Conservation (phyloP, 1,284 basidiomycete genomes). For the Uromyces viciae-fabae region DNA sequence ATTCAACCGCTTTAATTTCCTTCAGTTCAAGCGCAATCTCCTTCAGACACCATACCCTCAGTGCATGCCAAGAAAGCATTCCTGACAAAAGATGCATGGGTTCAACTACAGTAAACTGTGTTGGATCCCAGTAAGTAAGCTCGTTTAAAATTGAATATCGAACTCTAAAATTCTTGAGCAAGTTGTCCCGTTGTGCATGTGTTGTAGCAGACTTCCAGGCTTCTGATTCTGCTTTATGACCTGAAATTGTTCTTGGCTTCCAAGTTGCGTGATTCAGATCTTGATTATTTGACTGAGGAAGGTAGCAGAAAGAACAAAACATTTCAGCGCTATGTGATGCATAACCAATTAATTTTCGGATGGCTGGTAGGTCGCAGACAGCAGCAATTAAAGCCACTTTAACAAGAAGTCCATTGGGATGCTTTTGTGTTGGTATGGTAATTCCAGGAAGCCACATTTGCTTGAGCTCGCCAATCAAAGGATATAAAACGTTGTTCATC, state of each 20-base stretch:
- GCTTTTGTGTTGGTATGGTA: neutral
- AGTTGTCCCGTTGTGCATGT: neutral
- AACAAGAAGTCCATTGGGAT: neutral
- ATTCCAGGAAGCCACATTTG: constrained; percentile 19
- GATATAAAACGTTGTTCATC: constrained; percentile 29
- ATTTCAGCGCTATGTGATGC: constrained; percentile 30
- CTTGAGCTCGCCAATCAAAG: constrained; percentile 20
- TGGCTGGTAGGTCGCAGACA: constrained; percentile 32
- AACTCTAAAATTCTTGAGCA: constrained; percentile 1
- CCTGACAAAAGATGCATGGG: constrained; percentile 36
- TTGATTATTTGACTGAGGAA: constrained; percentile 1
- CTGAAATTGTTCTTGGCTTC: neutral
- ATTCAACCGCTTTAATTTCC: neutral
- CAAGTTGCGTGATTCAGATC: constrained; percentile 2
- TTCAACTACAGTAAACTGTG: constrained; percentile 33
- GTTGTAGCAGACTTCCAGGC: constrained; percentile 27
- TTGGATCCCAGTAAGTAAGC: constrained; percentile 36
- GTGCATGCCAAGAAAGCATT: constrained; percentile 25
- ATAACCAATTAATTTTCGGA: constrained; percentile 34
- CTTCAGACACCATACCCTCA: constrained; percentile 19
- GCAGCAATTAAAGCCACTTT: constrained; percentile 25
- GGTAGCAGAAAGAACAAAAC: constrained; percentile 39
- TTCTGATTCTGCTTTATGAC: constrained; percentile 16
- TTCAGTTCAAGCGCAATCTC: constrained; percentile 9
- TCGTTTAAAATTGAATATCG: constrained; percentile 28